Evolutionary conservation across 768 basidiomycete species (phyloP).

Genomic region (Sistotremastrum niveocremeum): DNA sequence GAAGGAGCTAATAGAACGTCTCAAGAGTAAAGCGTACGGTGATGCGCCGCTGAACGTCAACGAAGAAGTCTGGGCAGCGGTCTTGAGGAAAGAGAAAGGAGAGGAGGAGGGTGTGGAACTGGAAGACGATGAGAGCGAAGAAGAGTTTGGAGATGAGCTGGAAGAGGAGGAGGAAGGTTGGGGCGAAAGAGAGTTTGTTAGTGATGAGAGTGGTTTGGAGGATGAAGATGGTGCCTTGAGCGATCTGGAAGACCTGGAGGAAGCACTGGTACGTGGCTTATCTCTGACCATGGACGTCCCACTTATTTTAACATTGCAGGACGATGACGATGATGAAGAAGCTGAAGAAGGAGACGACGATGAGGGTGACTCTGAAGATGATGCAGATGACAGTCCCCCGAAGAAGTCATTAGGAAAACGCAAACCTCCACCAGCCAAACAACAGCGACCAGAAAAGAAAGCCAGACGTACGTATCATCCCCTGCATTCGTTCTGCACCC

Average conservation of each 20-base stretch:
- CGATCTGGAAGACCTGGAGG: constrained; percentile 22
- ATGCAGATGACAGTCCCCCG: constrained; percentile 12
- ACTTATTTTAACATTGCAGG: constrained; percentile 12
- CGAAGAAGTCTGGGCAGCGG: constrained; percentile 88
- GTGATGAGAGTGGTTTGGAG: constrained; percentile 47
- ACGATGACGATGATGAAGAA: constrained; percentile 26
- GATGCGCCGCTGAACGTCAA: constrained; percentile 97
- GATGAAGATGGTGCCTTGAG: constrained; percentile 37
- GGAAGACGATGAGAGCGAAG: constrained; percentile 43
- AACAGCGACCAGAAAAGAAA: constrained; percentile 44
- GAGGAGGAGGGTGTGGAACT: constrained; percentile 33
- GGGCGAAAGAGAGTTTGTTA: constrained; percentile 43
- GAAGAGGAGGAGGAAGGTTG: constrained; percentile 36
- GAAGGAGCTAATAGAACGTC: constrained; percentile 88
- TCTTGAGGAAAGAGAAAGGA: constrained; percentile 64
- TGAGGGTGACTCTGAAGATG: constrained; percentile 11
- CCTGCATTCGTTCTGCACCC: constrained; percentile 1
- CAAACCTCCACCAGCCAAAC: constrained; percentile 34
- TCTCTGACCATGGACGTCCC: not conserved
- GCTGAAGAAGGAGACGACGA: constrained; percentile 26
- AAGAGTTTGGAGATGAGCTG: constrained; percentile 32
- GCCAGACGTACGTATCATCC: constrained; percentile 34
- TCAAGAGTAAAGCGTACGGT: constrained; percentile 94
- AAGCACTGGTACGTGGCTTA: constrained; percentile 8
- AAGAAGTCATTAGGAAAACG: constrained; percentile 52